phyloP scores from a whole-genome alignment of 495 filamentous ascomycete species.

The Polyplosphaeria fusca region DNA sequence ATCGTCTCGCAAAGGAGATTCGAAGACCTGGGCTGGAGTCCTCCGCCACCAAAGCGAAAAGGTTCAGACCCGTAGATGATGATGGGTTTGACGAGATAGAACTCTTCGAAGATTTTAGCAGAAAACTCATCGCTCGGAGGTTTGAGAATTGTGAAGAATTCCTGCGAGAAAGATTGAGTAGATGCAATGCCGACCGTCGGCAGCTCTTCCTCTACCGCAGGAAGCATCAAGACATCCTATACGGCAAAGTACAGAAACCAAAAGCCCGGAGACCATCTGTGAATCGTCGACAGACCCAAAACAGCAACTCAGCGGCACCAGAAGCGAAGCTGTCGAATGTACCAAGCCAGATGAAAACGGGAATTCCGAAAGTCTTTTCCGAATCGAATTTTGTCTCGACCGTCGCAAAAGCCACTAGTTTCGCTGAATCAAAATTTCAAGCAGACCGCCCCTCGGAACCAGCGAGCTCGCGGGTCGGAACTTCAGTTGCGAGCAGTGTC shows the following conservation, averaged over 20 bases:
- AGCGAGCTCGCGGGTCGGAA: background rate
- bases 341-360: background rate
- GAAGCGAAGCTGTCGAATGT: background rate
- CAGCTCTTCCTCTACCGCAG: background rate
- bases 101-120: background rate
- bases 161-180: background rate
- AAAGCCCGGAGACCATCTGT: background rate
- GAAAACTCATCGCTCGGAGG: background rate
- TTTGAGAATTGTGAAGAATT: background rate
- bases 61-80: background rate
- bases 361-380: background rate
- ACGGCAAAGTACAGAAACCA: background rate
- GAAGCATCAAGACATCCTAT: background rate
- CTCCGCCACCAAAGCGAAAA: background rate
- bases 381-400: background rate
- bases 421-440: background rate
- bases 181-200: background rate
- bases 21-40: slow-evolving; percentile 6
- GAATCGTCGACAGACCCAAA: background rate
- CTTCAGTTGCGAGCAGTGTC: background rate
- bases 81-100: background rate
- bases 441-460: background rate
- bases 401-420: background rate
- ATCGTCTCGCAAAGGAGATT: slow-evolving; percentile 22
- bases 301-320: background rate